These are phyloP conservation scores for Coemansia biformis DNA, from an alignment of 192 early-diverging fungal genomes.

Conservation along the genomic window DNA sequence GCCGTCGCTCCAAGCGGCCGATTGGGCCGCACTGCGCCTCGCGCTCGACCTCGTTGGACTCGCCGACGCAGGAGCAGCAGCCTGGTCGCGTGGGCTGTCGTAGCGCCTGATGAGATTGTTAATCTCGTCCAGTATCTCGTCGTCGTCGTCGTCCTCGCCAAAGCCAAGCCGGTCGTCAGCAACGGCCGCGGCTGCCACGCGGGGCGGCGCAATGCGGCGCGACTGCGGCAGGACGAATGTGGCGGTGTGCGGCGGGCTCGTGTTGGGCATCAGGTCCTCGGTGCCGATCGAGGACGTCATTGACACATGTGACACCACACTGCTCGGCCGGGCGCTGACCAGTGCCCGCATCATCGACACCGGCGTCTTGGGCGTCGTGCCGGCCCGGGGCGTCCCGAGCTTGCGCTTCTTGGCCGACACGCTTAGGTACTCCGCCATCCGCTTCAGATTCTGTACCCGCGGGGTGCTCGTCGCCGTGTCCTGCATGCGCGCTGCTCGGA, in stretches of 20 bases:
- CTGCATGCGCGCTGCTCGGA: not conserved
- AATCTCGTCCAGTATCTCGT: constrained; percentile 44
- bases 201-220: constrained; percentile 20
- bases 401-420: constrained; percentile 21
- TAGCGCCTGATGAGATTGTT: constrained; percentile 36
- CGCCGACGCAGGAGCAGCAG: not conserved
- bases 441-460: constrained; percentile 18
- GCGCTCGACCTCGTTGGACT: not conserved
- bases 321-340: constrained; percentile 13
- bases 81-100: constrained; percentile 13
- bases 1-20: not conserved
- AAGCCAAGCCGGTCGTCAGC: constrained; percentile 1
- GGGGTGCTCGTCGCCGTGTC: constrained; percentile 6
- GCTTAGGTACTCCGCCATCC: constrained; percentile 37
- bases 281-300: constrained; percentile 42
- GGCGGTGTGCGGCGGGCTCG: constrained; percentile 40
- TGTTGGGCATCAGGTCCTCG: constrained; percentile 39
- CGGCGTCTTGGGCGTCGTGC: constrained; percentile 14
- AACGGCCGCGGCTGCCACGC: not conserved
- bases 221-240: constrained; percentile 41
- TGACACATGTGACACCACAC: constrained; percentile 21
- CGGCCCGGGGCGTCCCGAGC: constrained; percentile 4
- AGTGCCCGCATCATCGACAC: constrained; percentile 39
- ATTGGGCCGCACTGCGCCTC: not conserved
- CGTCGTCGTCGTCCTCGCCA: constrained; percentile 32